Evolutionary conservation across 1,284 basidiomycete genomes (phyloP).

Genomic region (Xerocomus minutiporus): DNA sequence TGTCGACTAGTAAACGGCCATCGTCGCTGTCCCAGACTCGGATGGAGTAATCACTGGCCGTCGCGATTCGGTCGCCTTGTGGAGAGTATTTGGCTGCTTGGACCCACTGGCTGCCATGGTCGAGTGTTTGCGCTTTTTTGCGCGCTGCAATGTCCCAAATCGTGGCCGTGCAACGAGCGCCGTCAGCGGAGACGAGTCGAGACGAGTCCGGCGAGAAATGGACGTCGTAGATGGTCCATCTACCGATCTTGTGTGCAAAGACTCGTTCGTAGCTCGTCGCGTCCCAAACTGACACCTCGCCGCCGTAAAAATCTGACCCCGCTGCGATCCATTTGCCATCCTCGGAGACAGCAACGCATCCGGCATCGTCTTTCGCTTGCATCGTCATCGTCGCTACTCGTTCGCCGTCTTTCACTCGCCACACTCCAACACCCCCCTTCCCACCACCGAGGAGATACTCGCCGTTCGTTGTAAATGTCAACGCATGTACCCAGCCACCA

Average conservation of each 20-base stretch:
- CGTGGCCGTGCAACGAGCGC: too few species aligned
- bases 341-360: constrained; percentile 8
- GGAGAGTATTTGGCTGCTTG: too few species aligned
- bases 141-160: too few species aligned
- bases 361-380: not conserved
- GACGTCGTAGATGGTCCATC: too few species aligned
- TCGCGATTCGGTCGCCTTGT: too few species aligned
- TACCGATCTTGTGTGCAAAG: too few species aligned
- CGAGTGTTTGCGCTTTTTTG: too few species aligned
- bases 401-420: constrained; percentile 1
- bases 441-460: constrained; percentile 1
- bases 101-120: too few species aligned
- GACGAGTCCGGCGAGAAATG: not conserved
- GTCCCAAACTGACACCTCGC: not conserved
- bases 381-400: not conserved
- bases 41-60: too few species aligned
- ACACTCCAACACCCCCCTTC: constrained; percentile 6
- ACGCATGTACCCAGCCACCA: not conserved
- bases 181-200: too few species aligned
- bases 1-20: too few species aligned
- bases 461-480: constrained; percentile 3
- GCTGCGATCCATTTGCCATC: not conserved
- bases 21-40: too few species aligned
- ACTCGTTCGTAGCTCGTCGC: not conserved
- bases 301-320: not conserved